A percentile compares a stretch with the other conserved stretches of the same genome.
Evolutionary conservation across 2,329 filamentous ascomycete species (phyloP).

Genomic region (Zymoseptoria crescenta): DNA sequence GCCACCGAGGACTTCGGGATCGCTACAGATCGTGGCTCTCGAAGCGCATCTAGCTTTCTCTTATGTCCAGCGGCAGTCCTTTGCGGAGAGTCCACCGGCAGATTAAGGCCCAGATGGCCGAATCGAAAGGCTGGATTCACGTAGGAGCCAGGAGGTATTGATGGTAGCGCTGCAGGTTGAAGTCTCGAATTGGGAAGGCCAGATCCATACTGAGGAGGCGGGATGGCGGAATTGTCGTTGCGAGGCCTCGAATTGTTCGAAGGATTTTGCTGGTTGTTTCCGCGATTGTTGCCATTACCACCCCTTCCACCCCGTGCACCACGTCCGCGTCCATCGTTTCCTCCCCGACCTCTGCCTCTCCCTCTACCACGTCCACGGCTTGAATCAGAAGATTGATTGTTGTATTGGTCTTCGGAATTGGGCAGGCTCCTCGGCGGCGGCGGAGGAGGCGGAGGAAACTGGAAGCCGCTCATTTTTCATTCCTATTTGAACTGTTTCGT

Average conservation of each 20-base stretch:
- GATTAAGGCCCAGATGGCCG: neutral
- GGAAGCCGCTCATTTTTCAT: constrained; percentile 27
- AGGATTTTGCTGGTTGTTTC: neutral
- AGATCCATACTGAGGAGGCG: neutral
- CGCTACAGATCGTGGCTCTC: constrained; percentile 11
- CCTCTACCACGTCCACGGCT: constrained; percentile 23
- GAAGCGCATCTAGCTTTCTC: constrained; percentile 27
- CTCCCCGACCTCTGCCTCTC: constrained; percentile 25
- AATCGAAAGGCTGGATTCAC: constrained; percentile 25
- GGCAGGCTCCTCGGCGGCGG: constrained; percentile 27
- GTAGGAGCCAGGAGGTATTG: constrained; percentile 23
- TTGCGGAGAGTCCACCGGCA: constrained; percentile 4
- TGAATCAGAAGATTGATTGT: constrained; percentile 17
- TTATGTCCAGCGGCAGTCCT: constrained; percentile 25
- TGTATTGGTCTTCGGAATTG: constrained; percentile 12
- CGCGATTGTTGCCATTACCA: neutral
- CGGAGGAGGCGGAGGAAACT: constrained; percentile 44
- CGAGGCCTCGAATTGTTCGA: neutral
- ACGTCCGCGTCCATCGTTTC: constrained; percentile 8
- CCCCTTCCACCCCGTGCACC: constrained; percentile 6
- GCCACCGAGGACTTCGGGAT: constrained; percentile 16
- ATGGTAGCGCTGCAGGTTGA: neutral
- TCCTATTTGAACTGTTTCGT: neutral
- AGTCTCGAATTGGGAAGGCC: neutral
- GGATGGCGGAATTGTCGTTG: neutral